Evolutionary conservation across 768 basidiomycete species (phyloP).

Genomic region (Sporobolomyces phaffii): DNA sequence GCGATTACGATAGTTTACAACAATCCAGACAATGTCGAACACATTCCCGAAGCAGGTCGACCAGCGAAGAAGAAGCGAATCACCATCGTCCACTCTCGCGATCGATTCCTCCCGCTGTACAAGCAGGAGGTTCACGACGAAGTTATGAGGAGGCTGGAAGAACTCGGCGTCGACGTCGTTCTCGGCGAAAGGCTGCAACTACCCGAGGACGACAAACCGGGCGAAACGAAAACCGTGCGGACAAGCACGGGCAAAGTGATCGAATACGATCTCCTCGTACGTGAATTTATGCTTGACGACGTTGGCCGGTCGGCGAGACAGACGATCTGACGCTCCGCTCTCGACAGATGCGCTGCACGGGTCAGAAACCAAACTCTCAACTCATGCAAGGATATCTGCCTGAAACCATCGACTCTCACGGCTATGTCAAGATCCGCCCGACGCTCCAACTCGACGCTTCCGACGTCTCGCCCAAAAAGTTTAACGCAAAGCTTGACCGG

Average conservation of each 20-base stretch:
- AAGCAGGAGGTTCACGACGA: constrained; percentile 38
- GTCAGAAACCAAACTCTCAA: constrained; percentile 42
- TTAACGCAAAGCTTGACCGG: constrained; percentile 18
- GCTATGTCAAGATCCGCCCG: constrained; percentile 35
- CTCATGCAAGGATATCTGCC: constrained; percentile 32
- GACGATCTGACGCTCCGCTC: too few relatives aligned
- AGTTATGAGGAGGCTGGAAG: constrained; percentile 33
- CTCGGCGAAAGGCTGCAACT: constrained; percentile 38
- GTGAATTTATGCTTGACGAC: too few relatives aligned
- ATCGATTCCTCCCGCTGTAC: constrained; percentile 40
- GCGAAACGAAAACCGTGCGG: constrained; percentile 2
- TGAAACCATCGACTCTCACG: constrained; percentile 30
- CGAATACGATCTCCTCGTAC: constrained; percentile 33
- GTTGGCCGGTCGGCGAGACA: too few relatives aligned
- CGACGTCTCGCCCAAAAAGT: neutral
- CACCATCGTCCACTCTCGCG: constrained; percentile 42
- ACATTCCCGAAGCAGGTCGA: neutral
- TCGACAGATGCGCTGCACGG: constrained; percentile 42
- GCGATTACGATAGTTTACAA: constrained; percentile 25
- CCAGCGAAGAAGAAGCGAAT: constrained; percentile 34
- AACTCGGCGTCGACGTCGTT: constrained; percentile 40
- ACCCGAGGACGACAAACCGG: constrained; percentile 22
- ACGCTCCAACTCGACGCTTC: constrained; percentile 35
- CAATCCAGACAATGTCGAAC: constrained; percentile 18
- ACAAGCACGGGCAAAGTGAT: constrained; percentile 9